These are phyloP conservation scores for Phyllosticta ampelicida DNA, from an alignment of 2,329 filamentous ascomycete species.

Conservation along the genomic window DNA sequence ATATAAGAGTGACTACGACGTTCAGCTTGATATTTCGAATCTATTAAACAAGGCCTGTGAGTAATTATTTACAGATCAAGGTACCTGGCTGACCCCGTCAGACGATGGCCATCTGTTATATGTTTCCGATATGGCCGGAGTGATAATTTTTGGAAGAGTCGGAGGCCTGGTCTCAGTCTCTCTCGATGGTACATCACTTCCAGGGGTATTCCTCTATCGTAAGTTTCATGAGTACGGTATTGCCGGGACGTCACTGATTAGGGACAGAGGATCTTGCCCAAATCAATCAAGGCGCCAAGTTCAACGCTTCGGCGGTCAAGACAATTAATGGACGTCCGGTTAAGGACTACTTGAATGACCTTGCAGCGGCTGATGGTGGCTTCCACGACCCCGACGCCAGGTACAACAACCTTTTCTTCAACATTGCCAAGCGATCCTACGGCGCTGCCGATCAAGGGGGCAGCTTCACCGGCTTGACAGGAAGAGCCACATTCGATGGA, in stretches of 20 bases:
- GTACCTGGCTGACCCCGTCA: background rate
- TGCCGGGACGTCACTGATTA: background rate
- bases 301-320: conserved; percentile 25
- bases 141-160: conserved; percentile 7
- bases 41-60: background rate
- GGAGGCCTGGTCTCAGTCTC: conserved; percentile 26
- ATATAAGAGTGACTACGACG: conserved; percentile 32
- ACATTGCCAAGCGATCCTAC: conserved; percentile 22
- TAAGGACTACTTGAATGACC: conserved; percentile 22
- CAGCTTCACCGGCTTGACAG: conserved; percentile 10
- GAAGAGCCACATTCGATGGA: conserved; percentile 17
- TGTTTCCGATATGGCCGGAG: background rate
- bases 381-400: conserved; percentile 31
- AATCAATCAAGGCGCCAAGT: conserved; percentile 18
- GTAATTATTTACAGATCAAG: background rate
- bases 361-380: conserved; percentile 19
- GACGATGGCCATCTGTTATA: background rate
- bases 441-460: background rate
- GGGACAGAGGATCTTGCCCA: conserved; percentile 19
- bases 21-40: conserved; percentile 20
- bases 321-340: conserved; percentile 28
- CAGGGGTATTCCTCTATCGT: conserved; percentile 24
- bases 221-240: background rate
- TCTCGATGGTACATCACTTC: conserved; percentile 24
- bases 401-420: conserved; percentile 31